Conservation (phyloP, 495 filamentous ascomycete genomes). For the Lepraria neglecta region DNA sequence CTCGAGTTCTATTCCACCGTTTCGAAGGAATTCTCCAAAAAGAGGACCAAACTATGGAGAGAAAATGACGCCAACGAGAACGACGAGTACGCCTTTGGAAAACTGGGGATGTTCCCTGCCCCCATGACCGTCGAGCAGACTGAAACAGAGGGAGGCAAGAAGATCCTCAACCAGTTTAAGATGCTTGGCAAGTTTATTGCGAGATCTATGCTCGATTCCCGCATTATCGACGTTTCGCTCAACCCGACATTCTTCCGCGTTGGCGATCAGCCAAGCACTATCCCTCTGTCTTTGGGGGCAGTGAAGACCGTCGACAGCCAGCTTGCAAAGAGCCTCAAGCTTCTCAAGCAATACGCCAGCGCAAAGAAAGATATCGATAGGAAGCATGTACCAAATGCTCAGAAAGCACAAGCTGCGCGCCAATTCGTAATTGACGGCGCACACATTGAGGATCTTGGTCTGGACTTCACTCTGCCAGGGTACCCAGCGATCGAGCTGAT, state of each 20-base stretch:
- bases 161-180: constrained; percentile 80
- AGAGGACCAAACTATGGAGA: constrained; percentile 92
- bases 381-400: constrained; percentile 54
- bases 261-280: constrained; percentile 62
- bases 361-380: constrained; percentile 77
- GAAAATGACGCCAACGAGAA: constrained; percentile 73
- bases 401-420: constrained; percentile 63
- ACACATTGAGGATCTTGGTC: constrained; percentile 73
- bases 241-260: constrained; percentile 98
- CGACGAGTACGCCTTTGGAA: constrained; percentile 81
- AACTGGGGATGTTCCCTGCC: constrained; percentile 82
- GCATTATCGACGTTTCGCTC: constrained; percentile 97
- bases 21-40: constrained; percentile 95
- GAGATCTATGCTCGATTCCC: constrained; percentile 94
- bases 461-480: constrained; percentile 93
- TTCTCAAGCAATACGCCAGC: constrained; percentile 79
- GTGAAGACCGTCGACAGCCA: constrained; percentile 84
- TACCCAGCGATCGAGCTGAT: constrained; percentile 85
- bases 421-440: constrained; percentile 66
- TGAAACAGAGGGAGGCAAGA: constrained; percentile 67
- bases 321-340: constrained; percentile 76
- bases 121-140: constrained; percentile 79
- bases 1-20: constrained; percentile 98
- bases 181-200: constrained; percentile 97
- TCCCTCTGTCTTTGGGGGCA: constrained; percentile 84